Conservation (phyloP, 768 basidiomycete species). For the Phylloporus arenicola region DNA sequence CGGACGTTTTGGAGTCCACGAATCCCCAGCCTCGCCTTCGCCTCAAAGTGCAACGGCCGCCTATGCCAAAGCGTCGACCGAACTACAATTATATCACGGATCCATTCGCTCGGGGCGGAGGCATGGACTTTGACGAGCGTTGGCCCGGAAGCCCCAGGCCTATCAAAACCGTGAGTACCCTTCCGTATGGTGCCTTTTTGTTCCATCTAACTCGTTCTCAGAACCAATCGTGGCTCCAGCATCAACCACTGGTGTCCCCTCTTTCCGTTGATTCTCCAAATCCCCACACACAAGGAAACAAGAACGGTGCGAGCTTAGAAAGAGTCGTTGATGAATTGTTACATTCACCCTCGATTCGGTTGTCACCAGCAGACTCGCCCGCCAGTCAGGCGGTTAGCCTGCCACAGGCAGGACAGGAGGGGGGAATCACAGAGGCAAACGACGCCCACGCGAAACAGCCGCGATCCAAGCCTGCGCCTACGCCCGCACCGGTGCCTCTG, state of each 20-base stretch:
- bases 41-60: conserved; percentile 24
- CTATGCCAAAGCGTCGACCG: conserved; percentile 23
- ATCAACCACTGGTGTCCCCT: conserved; percentile 12
- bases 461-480: not conserved
- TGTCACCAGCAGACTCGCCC: conserved; percentile 17
- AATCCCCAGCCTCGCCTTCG: conserved; percentile 16
- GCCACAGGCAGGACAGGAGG: conserved; percentile 1
- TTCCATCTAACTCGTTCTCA: not conserved
- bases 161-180: conserved; percentile 9
- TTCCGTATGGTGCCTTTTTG: not conserved
- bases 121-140: not conserved
- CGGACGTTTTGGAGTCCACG: not conserved
- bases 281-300: not conserved
- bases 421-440: not conserved
- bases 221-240: conserved; percentile 10
- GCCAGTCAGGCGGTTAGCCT: not conserved
- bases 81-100: conserved; percentile 9
- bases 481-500: not conserved
- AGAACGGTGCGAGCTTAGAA: conserved; percentile 9
- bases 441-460: not conserved
- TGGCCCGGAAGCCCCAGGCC: conserved; percentile 17
- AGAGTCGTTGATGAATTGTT: conserved; percentile 12
- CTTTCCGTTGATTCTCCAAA: not conserved
- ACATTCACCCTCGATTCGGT: conserved; percentile 15
- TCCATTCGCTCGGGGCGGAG: not conserved